Percentiles rank a stretch among this genome's conserved stretches.
Evolutionary conservation across 257 asterid genomes (phyloP).

Genomic region (Solanum virginianum): DNA sequence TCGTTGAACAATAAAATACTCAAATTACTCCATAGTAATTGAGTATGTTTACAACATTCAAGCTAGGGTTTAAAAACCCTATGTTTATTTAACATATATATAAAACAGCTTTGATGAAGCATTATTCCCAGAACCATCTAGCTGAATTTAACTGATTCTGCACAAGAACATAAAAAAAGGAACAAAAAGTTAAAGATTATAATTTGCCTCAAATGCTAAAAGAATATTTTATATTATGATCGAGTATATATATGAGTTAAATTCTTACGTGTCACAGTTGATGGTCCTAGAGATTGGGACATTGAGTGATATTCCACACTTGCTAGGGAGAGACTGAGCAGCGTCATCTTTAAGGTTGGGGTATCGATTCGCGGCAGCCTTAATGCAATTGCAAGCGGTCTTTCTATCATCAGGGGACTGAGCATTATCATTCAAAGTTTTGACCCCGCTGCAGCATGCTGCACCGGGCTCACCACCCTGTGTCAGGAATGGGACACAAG

Average conservation of each 20-base stretch:
- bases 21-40: neutral
- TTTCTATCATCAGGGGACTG: slow-evolving; percentile 11
- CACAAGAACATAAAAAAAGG: neutral
- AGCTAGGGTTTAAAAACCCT: neutral
- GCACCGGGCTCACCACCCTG: slow-evolving; percentile 9
- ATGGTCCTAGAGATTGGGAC: slow-evolving; percentile 28
- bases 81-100: neutral
- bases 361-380: slow-evolving; percentile 17
- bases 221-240: neutral
- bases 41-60: neutral
- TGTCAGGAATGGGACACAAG: slow-evolving; percentile 23
- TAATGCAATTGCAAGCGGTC: slow-evolving; percentile 21
- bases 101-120: neutral
- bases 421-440: slow-evolving; percentile 4
- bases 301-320: slow-evolving; percentile 23
- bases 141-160: neutral
- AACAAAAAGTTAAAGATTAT: neutral
- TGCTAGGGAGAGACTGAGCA: slow-evolving; percentile 20
- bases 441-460: slow-evolving; percentile 22
- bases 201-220: too few species aligned
- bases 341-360: slow-evolving; percentile 23
- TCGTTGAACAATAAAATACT: neutral
- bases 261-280: slow-evolving; percentile 21
- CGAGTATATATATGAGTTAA: neutral
- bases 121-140: neutral